These are phyloP conservation scores for Geotrichum histeridarum DNA, from an alignment of 1,139 yeast genomes.

Conservation along the genomic window DNA sequence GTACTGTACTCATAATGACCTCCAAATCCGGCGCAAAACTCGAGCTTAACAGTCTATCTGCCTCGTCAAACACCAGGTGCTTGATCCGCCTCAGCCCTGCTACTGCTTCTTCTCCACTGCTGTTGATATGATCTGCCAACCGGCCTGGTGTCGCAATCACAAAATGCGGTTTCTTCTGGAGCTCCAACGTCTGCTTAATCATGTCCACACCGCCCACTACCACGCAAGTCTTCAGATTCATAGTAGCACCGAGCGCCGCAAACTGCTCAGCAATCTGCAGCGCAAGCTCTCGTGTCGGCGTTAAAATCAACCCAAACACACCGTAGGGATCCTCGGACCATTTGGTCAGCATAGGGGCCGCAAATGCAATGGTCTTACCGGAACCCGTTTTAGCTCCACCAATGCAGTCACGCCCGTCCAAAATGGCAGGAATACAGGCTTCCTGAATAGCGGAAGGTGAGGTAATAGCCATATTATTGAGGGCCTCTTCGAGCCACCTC, in stretches of 20 bases:
- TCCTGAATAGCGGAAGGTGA: constrained; percentile 82
- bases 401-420: constrained; percentile 82
- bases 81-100: constrained; percentile 71
- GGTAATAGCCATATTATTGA: constrained; percentile 72
- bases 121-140: constrained; percentile 83
- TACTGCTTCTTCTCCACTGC: constrained; percentile 85
- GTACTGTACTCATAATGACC: constrained; percentile 62
- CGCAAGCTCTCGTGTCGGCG: constrained; percentile 95
- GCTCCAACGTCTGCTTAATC: constrained; percentile 73
- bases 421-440: constrained; percentile 82
- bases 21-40: constrained; percentile 78
- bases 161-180: constrained; percentile 84
- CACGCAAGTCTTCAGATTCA: constrained; percentile 75
- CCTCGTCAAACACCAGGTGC: constrained; percentile 89
- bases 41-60: constrained; percentile 80
- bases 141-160: constrained; percentile 98
- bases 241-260: constrained; percentile 82
- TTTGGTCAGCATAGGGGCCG: constrained; percentile 86
- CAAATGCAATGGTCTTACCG: constrained; percentile 97
- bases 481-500: constrained; percentile 79
- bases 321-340: constrained; percentile 97
- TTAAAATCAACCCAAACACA: constrained; percentile 77
- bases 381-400: constrained; percentile 99
- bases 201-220: constrained; percentile 95
- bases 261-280: constrained; percentile 96